Conservation (phyloP, 2,329 filamentous ascomycete species). For the Trichoderma sp. region DNA sequence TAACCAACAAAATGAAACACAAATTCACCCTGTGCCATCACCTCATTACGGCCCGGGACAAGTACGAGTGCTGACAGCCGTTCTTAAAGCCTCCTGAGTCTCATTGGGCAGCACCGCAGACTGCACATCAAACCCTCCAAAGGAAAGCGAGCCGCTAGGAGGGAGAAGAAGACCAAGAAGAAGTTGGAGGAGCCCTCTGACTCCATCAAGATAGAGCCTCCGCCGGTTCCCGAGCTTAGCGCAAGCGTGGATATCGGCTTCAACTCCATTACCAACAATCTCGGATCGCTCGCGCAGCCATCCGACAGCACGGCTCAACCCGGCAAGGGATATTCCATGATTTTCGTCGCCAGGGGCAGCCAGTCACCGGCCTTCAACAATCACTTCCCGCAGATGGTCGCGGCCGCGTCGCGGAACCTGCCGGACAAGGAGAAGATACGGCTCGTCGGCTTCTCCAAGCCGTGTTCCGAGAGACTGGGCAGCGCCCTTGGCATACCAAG, state of each 20-base stretch:
- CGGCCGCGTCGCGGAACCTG: slow-evolving; percentile 50
- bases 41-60: neutral
- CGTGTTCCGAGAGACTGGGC: slow-evolving; percentile 60
- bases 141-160: slow-evolving; percentile 59
- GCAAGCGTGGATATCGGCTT: slow-evolving; percentile 65
- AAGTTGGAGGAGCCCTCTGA: slow-evolving; percentile 7
- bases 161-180: slow-evolving; percentile 43
- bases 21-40: neutral
- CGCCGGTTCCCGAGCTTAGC: slow-evolving; percentile 54
- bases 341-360: slow-evolving; percentile 62
- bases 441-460: slow-evolving; percentile 64
- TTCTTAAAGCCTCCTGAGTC: slow-evolving; percentile 60
- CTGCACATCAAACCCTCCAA: slow-evolving; percentile 59
- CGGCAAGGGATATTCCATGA: slow-evolving; percentile 47
- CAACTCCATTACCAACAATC: slow-evolving; percentile 61
- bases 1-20: neutral
- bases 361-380: slow-evolving; percentile 61
- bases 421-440: slow-evolving; percentile 49
- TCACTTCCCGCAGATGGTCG: slow-evolving; percentile 61
- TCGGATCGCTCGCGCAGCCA: slow-evolving; percentile 50
- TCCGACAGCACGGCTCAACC: neutral
- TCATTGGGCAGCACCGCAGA: slow-evolving; percentile 64
- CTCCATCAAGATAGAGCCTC: slow-evolving; percentile 36
- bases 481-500: slow-evolving; percentile 61
- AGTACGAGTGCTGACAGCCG: neutral